phyloP scores from a whole-genome alignment of 495 filamentous ascomycete species.

The Podospora pseudocomata region DNA sequence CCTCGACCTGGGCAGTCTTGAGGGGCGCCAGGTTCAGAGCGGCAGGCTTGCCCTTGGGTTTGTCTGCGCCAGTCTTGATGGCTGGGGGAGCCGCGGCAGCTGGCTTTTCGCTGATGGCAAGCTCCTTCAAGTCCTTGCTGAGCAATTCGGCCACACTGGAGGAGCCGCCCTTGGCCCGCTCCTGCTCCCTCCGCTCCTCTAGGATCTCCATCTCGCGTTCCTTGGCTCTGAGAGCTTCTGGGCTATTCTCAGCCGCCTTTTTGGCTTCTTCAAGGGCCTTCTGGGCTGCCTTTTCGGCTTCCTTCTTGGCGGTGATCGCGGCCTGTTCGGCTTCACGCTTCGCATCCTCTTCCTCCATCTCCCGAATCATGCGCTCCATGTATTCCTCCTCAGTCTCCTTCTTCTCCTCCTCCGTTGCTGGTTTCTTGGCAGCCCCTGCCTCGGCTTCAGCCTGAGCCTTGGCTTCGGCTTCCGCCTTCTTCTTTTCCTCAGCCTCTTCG shows the following conservation, averaged over 20 bases:
- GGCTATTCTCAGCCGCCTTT: constrained; percentile 48
- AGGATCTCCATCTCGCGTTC: constrained; percentile 55
- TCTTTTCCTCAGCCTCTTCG: constrained; percentile 50
- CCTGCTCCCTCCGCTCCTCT: constrained; percentile 53
- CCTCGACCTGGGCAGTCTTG: constrained; percentile 76
- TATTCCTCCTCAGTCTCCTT: constrained; percentile 38
- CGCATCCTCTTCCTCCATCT: constrained; percentile 22
- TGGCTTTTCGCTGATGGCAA: constrained; percentile 38
- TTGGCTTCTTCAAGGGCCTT: constrained; percentile 38
- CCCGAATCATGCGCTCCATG: constrained; percentile 41
- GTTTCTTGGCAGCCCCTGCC: constrained; percentile 37
- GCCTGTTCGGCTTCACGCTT: constrained; percentile 40
- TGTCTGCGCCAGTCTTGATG: constrained; percentile 50
- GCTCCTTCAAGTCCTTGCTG: constrained; percentile 41
- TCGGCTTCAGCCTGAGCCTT: constrained; percentile 43
- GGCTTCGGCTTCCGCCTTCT: constrained; percentile 41
- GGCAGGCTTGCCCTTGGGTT: constrained; percentile 66
- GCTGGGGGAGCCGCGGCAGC: constrained; percentile 47
- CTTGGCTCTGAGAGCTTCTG: constrained; percentile 53
- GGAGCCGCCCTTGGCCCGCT: constrained; percentile 34
- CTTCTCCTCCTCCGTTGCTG: constrained; percentile 25
- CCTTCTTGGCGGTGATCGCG: constrained; percentile 13
- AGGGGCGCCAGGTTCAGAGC: constrained; percentile 73
- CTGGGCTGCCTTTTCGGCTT: constrained; percentile 42
- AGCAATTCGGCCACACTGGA: constrained; percentile 38